Percentiles rank a stretch among this genome's conserved stretches.
Evolutionary conservation across 169 alveolate species (phyloP).

Genomic region (Eimeria sp.): DNA sequence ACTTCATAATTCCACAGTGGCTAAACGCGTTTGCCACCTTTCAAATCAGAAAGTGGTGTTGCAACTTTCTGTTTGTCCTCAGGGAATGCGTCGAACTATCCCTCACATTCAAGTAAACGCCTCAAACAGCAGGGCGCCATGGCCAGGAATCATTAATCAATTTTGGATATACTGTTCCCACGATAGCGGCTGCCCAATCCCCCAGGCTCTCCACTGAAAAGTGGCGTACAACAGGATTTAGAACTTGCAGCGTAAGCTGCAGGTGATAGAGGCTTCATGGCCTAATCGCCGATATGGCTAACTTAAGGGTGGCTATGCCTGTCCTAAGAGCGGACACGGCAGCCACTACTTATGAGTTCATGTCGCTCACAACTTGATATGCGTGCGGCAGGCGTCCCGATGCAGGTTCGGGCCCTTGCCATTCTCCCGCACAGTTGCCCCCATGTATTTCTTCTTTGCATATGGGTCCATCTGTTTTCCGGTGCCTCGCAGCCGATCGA

Average conservation of each 20-base stretch:
- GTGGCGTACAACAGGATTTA: neutral
- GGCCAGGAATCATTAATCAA: neutral
- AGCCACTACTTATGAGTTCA: neutral
- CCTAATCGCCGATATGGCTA: too few species aligned
- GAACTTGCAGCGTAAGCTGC: neutral
- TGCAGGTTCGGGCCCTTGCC: neutral
- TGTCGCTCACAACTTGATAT: neutral
- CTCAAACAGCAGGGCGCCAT: neutral
- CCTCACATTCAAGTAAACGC: conserved; percentile 64
- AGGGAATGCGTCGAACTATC: conserved; percentile 62
- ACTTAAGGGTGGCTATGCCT: neutral
- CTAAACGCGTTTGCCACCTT: neutral
- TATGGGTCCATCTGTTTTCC: neutral
- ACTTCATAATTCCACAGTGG: neutral
- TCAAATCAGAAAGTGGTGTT: neutral
- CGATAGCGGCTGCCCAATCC: neutral
- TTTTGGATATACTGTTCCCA: neutral
- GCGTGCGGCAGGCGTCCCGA: neutral
- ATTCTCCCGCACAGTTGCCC: neutral
- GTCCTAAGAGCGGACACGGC: neutral
- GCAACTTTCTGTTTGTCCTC: conserved; percentile 7
- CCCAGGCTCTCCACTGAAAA: neutral
- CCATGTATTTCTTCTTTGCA: neutral
- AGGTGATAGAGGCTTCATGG: neutral
- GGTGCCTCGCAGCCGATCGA: neutral